A percentile compares a stretch with the other conserved stretches of the same genome.
Conservation (phyloP, 371 early-diverging fungal genomes). For the Saksenaea vasiformis region DNA sequence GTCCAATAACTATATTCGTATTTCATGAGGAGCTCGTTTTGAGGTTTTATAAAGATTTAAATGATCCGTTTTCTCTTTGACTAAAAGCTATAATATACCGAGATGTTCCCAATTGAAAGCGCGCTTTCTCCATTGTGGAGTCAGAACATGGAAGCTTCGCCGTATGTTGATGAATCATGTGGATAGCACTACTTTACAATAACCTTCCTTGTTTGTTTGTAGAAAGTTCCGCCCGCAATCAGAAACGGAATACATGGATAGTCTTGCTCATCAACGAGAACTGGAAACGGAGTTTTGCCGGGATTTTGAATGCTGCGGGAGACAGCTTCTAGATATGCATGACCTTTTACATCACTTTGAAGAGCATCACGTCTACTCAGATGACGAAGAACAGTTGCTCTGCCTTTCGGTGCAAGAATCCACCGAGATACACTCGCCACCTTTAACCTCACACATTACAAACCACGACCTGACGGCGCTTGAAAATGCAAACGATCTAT, state of each 20-base stretch:
- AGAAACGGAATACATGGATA: conserved; percentile 8
- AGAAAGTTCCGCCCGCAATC: background rate
- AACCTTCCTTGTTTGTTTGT: background rate
- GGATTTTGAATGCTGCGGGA: conserved; percentile 90
- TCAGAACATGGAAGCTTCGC: background rate
- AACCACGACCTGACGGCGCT: conserved; percentile 2
- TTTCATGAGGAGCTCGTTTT: background rate
- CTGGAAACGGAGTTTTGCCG: conserved; percentile 87
- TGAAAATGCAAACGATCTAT: background rate
- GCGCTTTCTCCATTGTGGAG: background rate
- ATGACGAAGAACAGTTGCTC: conserved; percentile 7
- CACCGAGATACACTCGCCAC: conserved; percentile 9
- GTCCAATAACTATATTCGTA: background rate
- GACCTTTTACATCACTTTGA: conserved; percentile 92
- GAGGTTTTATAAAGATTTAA: background rate
- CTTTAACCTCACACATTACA: conserved; percentile 3
- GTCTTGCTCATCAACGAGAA: conserved; percentile 52
- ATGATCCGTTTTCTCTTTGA: background rate
- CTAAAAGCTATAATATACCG: background rate
- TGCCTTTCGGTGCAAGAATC: background rate
- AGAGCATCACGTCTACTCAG: conserved; percentile 80
- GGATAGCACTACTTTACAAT: background rate
- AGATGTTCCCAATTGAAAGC: background rate
- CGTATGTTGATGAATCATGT: background rate
- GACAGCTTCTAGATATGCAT: conserved; percentile 77